A percentile compares a stretch with the other conserved stretches of the same genome.
Evolutionary conservation across 305 asterid species (phyloP).

Genomic region (Plantago lanceolata): DNA sequence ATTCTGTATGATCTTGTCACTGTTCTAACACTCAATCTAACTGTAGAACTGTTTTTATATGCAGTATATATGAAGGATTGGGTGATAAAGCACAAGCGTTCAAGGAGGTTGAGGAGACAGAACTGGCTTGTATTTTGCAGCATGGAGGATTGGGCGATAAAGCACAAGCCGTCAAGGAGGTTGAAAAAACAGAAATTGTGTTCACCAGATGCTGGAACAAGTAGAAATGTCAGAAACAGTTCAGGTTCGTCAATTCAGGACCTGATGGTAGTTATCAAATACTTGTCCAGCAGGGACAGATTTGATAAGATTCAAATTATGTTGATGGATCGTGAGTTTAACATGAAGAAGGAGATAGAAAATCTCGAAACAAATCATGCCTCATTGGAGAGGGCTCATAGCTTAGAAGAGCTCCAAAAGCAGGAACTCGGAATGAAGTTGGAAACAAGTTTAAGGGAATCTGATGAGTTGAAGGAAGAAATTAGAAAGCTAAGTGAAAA

Average conservation of each 20-base stretch:
- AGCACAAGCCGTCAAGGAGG: not conserved
- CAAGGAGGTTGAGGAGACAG: no score
- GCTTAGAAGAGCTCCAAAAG: slow-evolving; percentile 15
- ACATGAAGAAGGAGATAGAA: slow-evolving; percentile 2
- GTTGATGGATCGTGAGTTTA: slow-evolving; percentile 19
- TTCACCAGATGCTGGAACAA: not conserved
- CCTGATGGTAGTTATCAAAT: not conserved
- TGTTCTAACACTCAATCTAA: not conserved
- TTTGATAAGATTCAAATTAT: slow-evolving; percentile 2
- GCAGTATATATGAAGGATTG: no score
- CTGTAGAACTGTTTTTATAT: not conserved
- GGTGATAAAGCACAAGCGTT: no score
- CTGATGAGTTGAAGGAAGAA: slow-evolving; percentile 13
- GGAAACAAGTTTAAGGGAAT: not conserved
- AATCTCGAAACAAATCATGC: slow-evolving; percentile 6
- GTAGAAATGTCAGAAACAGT: not conserved
- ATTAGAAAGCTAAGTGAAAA: not conserved
- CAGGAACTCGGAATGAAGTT: slow-evolving; percentile 2
- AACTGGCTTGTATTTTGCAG: not conserved
- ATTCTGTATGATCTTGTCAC: not conserved
- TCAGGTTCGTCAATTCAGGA: not conserved
- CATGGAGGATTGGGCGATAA: not conserved
- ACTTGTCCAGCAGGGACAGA: not conserved
- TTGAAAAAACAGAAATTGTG: not conserved
- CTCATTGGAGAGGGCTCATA: slow-evolving; percentile 3